These are phyloP conservation scores for Phalaenopsis equestris DNA, from an alignment of 106 monocot genomes.

Conservation along the genomic window DNA sequence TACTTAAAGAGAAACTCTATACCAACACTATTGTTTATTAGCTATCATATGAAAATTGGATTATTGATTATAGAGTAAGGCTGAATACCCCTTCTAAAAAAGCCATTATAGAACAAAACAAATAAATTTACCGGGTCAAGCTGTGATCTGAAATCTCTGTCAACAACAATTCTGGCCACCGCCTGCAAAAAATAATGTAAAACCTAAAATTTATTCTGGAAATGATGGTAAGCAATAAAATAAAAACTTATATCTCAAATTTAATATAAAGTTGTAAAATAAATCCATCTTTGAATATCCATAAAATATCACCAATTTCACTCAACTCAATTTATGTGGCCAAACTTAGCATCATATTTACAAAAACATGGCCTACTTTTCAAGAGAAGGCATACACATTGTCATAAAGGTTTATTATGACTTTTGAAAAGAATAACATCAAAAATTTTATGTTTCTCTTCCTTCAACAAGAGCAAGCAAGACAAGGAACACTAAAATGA, in stretches of 20 bases:
- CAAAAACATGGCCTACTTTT: background rate
- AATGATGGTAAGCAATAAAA: background rate
- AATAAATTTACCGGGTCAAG: constrained; percentile 59
- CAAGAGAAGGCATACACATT: no score
- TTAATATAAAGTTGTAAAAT: background rate
- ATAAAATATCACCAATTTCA: background rate
- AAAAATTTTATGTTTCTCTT: background rate
- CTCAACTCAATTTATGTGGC: background rate
- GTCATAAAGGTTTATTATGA: no score
- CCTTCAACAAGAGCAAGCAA: no score
- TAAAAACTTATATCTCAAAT: background rate
- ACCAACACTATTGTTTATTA: background rate
- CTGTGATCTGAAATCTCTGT: constrained; percentile 73
- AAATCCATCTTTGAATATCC: background rate
- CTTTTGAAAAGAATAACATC: background rate
- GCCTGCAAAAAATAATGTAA: constrained; percentile 43
- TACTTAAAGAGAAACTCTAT: background rate
- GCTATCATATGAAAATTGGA: background rate
- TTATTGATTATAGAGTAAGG: background rate
- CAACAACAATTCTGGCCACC: constrained; percentile 55
- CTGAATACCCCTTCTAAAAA: background rate
- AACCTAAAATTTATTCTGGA: background rate
- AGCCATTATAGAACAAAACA: background rate
- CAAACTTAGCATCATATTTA: background rate
- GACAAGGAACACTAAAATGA: no score